Evolutionary conservation across 495 filamentous ascomycete genomes (phyloP), one percentile per base, ranked within the genome.

Genomic region (Glonium stellatum): DNA sequence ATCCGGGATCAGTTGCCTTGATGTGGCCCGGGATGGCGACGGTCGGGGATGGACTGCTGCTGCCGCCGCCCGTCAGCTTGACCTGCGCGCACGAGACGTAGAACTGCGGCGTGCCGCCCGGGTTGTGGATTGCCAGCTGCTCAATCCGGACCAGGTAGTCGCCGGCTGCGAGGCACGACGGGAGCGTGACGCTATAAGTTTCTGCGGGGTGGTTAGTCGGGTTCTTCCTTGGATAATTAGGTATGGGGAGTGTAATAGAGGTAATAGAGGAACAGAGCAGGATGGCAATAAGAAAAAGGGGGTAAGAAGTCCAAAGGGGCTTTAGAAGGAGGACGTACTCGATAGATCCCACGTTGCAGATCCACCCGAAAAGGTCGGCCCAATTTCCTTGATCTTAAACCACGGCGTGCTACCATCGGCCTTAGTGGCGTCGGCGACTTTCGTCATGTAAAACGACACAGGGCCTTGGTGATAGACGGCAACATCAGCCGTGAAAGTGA

Each of bases 381-480:
- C 72, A 64, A 73, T 63, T 62, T 69, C 67, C 50, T 64, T 65
- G 58, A 67, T 65, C 55, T 69, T 69, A 53, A 65, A 65, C 67
- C 67, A 67, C 15, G 60, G 56, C 5, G 58, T 57, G 23, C 52
- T 59, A 1, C 67, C 67, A 36, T 69, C 67, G 21, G 62, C 54
- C 1, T 57, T 44, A 48, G 57, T 48, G 34, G 67, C 67, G 50
- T 62, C 47, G 5, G 61, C 54, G 22, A 65, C 67, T 36, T 69
- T 69, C 15, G 65, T 59, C 67, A 71, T 72, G 48, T 69, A 83
- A 68, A 82, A 69, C 1, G 77, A 71, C 39, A 83, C 71, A 5
- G 82, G 81, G 0, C 82, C 82, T 55, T 83, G 80, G 68, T 84
- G 82, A 66, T 84, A 84, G n/a, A 84, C 80, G 23, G 82, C 76